Percentiles rank a stretch among this genome's conserved stretches.
Conservation (phyloP, 2,329 filamentous ascomycete species). For the Cytospora paraplurivora region DNA sequence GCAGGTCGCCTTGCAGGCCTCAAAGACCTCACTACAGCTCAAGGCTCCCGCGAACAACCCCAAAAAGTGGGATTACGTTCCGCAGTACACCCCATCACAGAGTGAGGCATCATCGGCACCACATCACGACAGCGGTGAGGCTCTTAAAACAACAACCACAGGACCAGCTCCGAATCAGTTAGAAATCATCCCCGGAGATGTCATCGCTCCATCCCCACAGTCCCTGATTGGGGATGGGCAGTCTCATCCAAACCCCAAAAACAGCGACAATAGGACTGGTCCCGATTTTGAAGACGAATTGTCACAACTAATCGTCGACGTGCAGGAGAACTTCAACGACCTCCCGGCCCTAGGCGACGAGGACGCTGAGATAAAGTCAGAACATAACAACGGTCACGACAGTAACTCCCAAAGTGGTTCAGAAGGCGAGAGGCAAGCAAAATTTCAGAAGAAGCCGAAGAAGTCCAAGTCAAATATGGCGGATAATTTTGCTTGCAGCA, state of each 20-base stretch:
- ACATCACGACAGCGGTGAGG: not conserved
- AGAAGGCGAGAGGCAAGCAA: constrained; percentile 33
- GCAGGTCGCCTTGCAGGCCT: constrained; percentile 28
- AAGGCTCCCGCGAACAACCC: constrained; percentile 48
- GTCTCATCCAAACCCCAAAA: constrained; percentile 20
- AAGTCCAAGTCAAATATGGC: constrained; percentile 40
- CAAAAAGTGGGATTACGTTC: constrained; percentile 43
- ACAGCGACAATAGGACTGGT: not conserved
- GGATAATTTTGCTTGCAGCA: constrained; percentile 58
- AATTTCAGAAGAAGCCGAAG: constrained; percentile 30
- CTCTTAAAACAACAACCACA: not conserved
- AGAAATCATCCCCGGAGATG: not conserved
- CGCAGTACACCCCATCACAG: constrained; percentile 38
- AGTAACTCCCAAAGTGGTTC: constrained; percentile 30
- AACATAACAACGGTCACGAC: constrained; percentile 29
- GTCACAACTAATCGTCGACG: constrained; percentile 64
- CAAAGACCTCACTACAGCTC: constrained; percentile 47
- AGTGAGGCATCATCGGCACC: constrained; percentile 31
- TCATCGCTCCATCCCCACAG: not conserved
- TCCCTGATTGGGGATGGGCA: not conserved
- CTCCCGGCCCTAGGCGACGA: constrained; percentile 56
- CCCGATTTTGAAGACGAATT: constrained; percentile 54
- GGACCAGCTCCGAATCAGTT: not conserved
- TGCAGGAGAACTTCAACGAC: constrained; percentile 57
- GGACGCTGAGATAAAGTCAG: constrained; percentile 44